Evolutionary conservation across 495 filamentous ascomycete genomes (phyloP), one percentile per base, ranked within the genome.

Genomic region (Apodospora peruviana): DNA sequence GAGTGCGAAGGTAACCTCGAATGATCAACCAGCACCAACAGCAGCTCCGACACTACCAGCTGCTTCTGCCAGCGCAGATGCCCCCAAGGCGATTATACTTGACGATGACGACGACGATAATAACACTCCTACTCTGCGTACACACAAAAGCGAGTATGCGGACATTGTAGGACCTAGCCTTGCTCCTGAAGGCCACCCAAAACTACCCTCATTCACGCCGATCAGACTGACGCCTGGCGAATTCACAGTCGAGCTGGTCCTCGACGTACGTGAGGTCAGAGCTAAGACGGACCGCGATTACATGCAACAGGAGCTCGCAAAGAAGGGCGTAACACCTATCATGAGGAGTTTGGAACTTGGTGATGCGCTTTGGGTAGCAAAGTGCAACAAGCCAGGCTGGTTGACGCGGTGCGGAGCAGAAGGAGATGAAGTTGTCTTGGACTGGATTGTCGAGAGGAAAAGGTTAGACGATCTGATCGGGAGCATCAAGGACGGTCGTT

Each of bases 371-470:
- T 94, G 88, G 88, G 80, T 94, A 8, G 88, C 88, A 35, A 87
- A 83, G 61, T 80, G 76, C 59, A 71, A 80, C 39, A 74, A 85
- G 45, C 69, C 80, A 0, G 64, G 64, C 23, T 77, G 79, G 49
- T 72, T 87, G 9, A 53, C 75, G 3, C 74, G 69, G 1, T 65
- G 74, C 45, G 78, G 79, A 40, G 77, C 78, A 40, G 82, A 88
- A 65, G 77, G 84, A n/a, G 80, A 86, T 47, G 88, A 93, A 64
- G 68, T 90, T 3, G 81, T 89, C 35, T 72, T 94, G 5, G 88
- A 91, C 60, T 88, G 81, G 72, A 87, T 94, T 23, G 76, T 91
- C 0, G 88, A 94, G 65, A 78, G 88, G 41, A 94, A 94, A 58
- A 76, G 88, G 2, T 75, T 91, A 0, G 88, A 94, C 54, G 88